phyloP scores from a whole-genome alignment of 106 monocot species.

The Dioscorea zingiberensis region DNA sequence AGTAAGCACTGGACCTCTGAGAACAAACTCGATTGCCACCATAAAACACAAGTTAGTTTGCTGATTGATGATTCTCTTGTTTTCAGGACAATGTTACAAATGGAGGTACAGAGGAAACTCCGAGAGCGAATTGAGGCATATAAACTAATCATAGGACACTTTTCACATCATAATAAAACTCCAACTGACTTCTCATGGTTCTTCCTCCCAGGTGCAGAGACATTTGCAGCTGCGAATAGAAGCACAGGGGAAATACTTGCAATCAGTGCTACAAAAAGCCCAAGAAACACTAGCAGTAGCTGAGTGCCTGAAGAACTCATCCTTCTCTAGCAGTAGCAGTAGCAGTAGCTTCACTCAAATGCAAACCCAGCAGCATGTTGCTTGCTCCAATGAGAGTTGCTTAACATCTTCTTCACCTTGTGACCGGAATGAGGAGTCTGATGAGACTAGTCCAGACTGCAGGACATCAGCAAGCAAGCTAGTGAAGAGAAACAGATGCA shows the following conservation, averaged over 20 bases:
- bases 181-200: too few species aligned
- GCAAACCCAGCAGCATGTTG: slow-evolving; percentile 15
- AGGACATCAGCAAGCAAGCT: background rate
- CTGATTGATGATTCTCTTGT: slow-evolving; percentile 1
- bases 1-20: too few species aligned
- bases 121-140: slow-evolving; percentile 65
- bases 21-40: too few species aligned
- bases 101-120: slow-evolving; percentile 56
- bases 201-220: slow-evolving; percentile 50
- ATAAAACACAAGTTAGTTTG: too few species aligned
- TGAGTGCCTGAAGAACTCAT: slow-evolving; percentile 15
- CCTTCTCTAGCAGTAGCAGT: background rate
- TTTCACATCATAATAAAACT: too few species aligned
- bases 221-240: slow-evolving; percentile 82
- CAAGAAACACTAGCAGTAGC: slow-evolving; percentile 49
- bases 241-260: slow-evolving; percentile 77
- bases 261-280: slow-evolving; percentile 58
- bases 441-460: slow-evolving; percentile 5
- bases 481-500: too few species aligned
- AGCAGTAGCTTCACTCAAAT: too few species aligned
- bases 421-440: slow-evolving; percentile 9
- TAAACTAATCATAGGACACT: too few species aligned
- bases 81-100: slow-evolving; percentile 44
- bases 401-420: slow-evolving; percentile 30
- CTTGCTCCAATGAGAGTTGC: slow-evolving; percentile 65